These are phyloP conservation scores for Solioccasus polychromus DNA, from an alignment of 768 basidiomycete species.

Conservation along the genomic window DNA sequence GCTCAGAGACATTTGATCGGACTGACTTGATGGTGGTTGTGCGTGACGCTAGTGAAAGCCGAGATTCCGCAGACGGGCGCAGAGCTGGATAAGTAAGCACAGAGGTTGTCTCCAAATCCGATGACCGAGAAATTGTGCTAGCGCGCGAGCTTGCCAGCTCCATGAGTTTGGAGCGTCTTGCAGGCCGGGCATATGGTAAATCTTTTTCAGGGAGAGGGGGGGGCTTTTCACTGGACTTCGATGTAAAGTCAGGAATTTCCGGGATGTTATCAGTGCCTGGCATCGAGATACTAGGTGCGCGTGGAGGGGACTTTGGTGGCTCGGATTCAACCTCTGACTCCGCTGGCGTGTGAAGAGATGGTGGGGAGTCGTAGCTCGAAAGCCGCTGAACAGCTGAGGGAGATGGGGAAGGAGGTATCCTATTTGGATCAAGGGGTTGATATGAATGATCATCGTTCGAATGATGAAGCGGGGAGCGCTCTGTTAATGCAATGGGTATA, in stretches of 20 bases:
- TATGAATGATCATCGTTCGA: conserved; percentile 5
- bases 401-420: conserved; percentile 63
- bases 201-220: conserved; percentile 24
- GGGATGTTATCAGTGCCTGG: conserved; percentile 50
- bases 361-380: conserved; percentile 55
- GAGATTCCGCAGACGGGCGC: conserved; percentile 64
- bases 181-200: conserved; percentile 19
- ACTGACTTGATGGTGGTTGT: conserved; percentile 15
- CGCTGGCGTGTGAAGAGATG: conserved; percentile 49
- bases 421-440: conserved; percentile 48
- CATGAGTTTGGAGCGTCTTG: conserved; percentile 65
- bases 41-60: conserved; percentile 30
- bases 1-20: conserved; percentile 19
- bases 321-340: conserved; percentile 31
- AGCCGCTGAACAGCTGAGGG: conserved; percentile 61
- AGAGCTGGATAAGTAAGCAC: conserved; percentile 71
- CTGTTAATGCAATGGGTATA: conserved; percentile 16
- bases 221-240: conserved; percentile 40
- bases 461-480: conserved; percentile 8
- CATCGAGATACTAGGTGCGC: conserved; percentile 41
- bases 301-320: conserved; percentile 36
- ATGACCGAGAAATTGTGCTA: conserved; percentile 52
- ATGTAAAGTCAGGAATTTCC: conserved; percentile 52
- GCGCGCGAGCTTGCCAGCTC: conserved; percentile 65
- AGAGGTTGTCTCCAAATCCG: conserved; percentile 53